Conservation (phyloP, 1,284 basidiomycete species). For the Cryptococcus sp. region DNA sequence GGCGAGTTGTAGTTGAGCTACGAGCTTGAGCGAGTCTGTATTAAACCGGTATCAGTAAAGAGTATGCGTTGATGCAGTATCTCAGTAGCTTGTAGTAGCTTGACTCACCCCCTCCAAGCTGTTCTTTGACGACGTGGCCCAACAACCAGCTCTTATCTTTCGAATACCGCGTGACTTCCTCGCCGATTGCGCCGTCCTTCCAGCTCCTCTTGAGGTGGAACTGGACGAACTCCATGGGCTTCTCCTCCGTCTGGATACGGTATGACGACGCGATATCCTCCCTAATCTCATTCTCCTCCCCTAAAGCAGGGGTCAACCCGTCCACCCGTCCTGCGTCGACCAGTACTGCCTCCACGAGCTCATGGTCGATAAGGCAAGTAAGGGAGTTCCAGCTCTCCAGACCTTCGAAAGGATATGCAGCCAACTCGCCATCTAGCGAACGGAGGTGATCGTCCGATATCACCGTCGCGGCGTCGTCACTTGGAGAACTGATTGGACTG, state of each 20-base stretch:
- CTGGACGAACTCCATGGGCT: constrained; percentile 40
- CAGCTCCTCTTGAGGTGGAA: constrained; percentile 54
- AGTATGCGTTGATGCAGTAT: background rate
- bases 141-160: constrained; percentile 55
- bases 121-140: constrained; percentile 31
- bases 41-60: background rate
- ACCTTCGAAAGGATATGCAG: constrained; percentile 51
- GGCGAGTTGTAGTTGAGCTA: constrained; percentile 52
- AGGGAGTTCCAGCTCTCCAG: constrained; percentile 46
- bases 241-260: constrained; percentile 11
- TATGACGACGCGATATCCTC: constrained; percentile 16
- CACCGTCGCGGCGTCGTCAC: constrained; percentile 13
- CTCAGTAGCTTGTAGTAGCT: constrained; percentile 6
- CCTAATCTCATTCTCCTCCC: constrained; percentile 29
- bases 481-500: constrained; percentile 8
- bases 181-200: constrained; percentile 51
- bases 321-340: constrained; percentile 38
- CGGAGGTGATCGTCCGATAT: constrained; percentile 50
- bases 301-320: constrained; percentile 39
- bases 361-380: constrained; percentile 30
- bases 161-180: constrained; percentile 51
- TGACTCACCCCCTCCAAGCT: constrained; percentile 47
- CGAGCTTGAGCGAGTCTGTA: constrained; percentile 44
- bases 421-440: constrained; percentile 50
- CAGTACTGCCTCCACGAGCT: constrained; percentile 40